Evolutionary conservation across 2,329 filamentous ascomycete species (phyloP), one percentile per base, ranked within the genome.

Genomic region (Fusarium chaquense): DNA sequence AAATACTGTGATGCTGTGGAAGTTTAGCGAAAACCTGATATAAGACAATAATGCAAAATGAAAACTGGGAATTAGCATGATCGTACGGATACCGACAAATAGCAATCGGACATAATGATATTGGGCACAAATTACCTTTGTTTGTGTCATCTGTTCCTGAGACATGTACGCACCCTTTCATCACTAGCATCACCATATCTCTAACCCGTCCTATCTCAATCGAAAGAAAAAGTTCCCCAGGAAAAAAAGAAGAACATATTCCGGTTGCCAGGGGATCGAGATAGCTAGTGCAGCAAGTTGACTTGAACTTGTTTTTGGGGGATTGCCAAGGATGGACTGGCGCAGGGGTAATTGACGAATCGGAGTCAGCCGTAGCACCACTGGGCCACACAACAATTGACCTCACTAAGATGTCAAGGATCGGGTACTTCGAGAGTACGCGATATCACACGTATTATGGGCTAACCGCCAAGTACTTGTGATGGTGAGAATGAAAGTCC

Each of bases 381-480:
- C 65, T 61, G 58, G 58, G 62, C 70, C 7, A 59, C 28, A 73
- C 65, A 38, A 74, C 58, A 56, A 68, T 61, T 67, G 70, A 75
- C 70, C 59, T 74, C 73, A 69, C 65, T 41, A 41, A 44, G 41
- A 18, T 57, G 50, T 62, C 28, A 38, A 64, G 55, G 65, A 67
- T 64, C 67, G 64, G 63, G 58, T 33, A 40, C 36, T 20, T 20
- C 36, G 36, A 20, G 12, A 20, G 36, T 22, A 57, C 53, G 28
- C 49, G 28, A 68, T 68, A 68, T 65, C 67, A 62, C 68, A 62
- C 62, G 45, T 70, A 54, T 56, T 70, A 56, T 58, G 41, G 36
- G 33, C 51, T 61, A 53, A 30, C 26, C 22, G 28, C 36, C 32
- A 51, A 41, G 50, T 63, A 53, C 24, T 38, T 51, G 58, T 28